Conservation (phyloP, 331 rosid genomes). For the Dryas integrifolia region DNA sequence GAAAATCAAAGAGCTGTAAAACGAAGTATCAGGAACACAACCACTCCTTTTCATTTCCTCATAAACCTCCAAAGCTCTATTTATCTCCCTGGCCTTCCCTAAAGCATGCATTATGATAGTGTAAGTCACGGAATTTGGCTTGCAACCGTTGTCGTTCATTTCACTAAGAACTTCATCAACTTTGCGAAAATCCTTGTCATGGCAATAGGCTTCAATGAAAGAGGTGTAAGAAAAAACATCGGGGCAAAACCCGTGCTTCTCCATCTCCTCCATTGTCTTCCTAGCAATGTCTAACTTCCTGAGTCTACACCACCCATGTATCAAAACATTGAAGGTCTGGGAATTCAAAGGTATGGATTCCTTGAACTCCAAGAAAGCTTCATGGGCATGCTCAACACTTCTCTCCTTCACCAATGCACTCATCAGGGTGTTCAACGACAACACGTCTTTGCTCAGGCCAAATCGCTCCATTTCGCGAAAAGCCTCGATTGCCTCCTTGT, state of each 20-base stretch:
- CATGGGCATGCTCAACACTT: conserved; percentile 60
- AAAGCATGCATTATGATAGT: conserved; percentile 54
- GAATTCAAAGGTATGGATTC: conserved; percentile 36
- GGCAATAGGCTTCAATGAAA: conserved; percentile 55
- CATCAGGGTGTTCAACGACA: conserved; percentile 49
- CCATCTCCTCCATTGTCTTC: conserved; percentile 63
- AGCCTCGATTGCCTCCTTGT: conserved; percentile 55
- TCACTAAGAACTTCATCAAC: conserved; percentile 56
- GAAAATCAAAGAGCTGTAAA: conserved; percentile 62
- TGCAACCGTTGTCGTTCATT: conserved; percentile 59
- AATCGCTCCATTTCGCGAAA: conserved; percentile 45
- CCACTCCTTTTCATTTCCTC: conserved; percentile 61
- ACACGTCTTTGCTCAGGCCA: conserved; percentile 45
- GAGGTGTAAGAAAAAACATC: conserved; percentile 55
- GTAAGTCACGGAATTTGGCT: conserved; percentile 67
- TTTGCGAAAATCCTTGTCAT: conserved; percentile 56
- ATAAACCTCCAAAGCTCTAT: conserved; percentile 56
- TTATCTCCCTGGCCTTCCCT: conserved; percentile 32
- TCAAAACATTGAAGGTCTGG: conserved; percentile 56
- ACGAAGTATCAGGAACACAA: conserved; percentile 55
- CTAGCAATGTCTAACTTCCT: conserved; percentile 57
- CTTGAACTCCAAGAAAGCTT: conserved; percentile 54
- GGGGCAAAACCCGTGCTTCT: conserved; percentile 51
- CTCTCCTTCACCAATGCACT: conserved; percentile 64
- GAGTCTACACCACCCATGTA: conserved; percentile 72